phyloP scores from a whole-genome alignment of 768 basidiomycete species.

The Nidularia sp. region DNA sequence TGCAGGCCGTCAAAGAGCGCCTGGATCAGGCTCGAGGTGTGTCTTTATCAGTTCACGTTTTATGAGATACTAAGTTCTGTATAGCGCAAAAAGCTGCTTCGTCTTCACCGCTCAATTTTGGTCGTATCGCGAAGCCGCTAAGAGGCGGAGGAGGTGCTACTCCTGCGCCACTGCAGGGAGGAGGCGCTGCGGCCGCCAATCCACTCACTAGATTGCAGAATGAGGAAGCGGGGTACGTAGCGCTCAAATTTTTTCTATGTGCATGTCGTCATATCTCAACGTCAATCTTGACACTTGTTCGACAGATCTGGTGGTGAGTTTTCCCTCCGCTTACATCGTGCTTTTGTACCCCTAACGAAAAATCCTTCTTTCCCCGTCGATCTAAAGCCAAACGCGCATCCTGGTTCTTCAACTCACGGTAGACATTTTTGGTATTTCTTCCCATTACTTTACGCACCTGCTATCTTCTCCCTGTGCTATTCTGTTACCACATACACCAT shows the following conservation, averaged over 20 bases:
- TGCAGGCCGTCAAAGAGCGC: conserved; percentile 88
- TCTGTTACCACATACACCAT: conserved; percentile 16
- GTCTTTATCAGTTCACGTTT: conserved; percentile 12
- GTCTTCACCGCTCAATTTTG: conserved; percentile 76
- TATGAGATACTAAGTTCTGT: neutral
- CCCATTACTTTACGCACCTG: neutral
- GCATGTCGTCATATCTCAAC: neutral
- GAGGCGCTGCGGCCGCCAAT: conserved; percentile 49
- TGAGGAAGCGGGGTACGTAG: conserved; percentile 68
- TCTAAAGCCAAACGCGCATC: conserved; percentile 80
- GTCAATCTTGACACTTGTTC: neutral
- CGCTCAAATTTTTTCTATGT: conserved; percentile 9
- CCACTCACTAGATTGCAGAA: conserved; percentile 73
- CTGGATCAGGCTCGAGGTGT: conserved; percentile 90
- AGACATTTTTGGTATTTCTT: conserved; percentile 14
- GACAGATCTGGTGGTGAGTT: neutral
- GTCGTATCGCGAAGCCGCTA: conserved; percentile 94
- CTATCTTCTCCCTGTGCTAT: conserved; percentile 7
- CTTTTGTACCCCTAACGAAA: neutral
- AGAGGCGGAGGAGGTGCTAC: conserved; percentile 84
- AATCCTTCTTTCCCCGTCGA: neutral
- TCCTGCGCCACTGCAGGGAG: conserved; percentile 30
- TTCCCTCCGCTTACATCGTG: neutral
- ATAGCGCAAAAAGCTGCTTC: conserved; percentile 75
- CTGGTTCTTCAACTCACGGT: conserved; percentile 90